These are phyloP conservation scores for Coelastrella sp. DNA, from an alignment of 139 green algal genomes.

Conservation along the genomic window DNA sequence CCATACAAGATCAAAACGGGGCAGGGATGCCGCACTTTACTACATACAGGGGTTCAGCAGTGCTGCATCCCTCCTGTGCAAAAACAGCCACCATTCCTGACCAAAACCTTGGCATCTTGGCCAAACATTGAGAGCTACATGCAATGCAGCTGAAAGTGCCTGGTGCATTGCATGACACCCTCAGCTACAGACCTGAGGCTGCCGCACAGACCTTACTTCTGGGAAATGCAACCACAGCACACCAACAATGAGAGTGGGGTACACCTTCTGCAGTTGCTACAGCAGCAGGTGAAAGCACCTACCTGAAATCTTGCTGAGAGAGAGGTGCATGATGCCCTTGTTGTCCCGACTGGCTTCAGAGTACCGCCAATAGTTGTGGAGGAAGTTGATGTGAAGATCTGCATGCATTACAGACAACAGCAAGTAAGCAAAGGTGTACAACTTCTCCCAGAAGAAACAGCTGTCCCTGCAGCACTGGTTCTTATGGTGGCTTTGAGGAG, in stretches of 20 bases:
- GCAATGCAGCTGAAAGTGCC: background rate
- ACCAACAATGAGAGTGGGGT: background rate
- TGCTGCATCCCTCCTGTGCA: no score
- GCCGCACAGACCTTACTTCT: no score
- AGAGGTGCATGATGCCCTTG: slow-evolving; percentile 13
- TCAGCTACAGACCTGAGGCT: no score
- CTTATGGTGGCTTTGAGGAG: no score
- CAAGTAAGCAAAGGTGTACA: background rate
- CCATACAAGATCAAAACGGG: no score
- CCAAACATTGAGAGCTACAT: background rate
- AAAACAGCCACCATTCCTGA: no score
- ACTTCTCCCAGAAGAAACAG: background rate
- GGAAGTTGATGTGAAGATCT: slow-evolving; percentile 1
- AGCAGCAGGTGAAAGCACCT: background rate
- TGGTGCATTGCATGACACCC: background rate
- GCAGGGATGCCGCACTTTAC: no score
- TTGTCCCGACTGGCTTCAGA: background rate
- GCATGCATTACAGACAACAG: background rate
- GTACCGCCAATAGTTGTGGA: background rate
- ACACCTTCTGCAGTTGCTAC: background rate
- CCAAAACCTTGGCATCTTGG: background rate
- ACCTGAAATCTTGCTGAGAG: slow-evolving; percentile 18
- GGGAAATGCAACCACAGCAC: background rate
- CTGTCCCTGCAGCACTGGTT: no score
- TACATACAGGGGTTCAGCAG: no score